A percentile compares a stretch with the other conserved stretches of the same genome.
These are phyloP conservation scores for Fusarium gaditjirri DNA, from an alignment of 2,329 filamentous ascomycete genomes.

Conservation along the genomic window DNA sequence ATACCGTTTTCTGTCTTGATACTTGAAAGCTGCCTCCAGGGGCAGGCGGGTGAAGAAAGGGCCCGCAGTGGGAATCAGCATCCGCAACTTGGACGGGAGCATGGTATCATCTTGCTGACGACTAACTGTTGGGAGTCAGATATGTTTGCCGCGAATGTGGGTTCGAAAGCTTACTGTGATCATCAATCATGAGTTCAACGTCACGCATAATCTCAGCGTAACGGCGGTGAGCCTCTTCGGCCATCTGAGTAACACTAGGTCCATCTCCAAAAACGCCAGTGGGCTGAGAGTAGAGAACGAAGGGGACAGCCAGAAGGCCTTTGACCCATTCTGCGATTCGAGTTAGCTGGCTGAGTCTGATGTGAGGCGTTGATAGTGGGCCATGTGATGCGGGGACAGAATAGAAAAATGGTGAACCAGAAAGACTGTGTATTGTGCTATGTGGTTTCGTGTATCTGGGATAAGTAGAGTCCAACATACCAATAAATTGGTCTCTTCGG, in stretches of 20 bases:
- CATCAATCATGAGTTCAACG: slow-evolving; percentile 89
- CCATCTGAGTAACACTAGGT: slow-evolving; percentile 75
- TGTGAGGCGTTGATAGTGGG: background rate
- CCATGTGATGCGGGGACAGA: slow-evolving; percentile 1
- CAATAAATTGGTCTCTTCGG: slow-evolving; percentile 87
- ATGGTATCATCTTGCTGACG: slow-evolving; percentile 73
- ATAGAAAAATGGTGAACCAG: background rate
- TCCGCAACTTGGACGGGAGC: slow-evolving; percentile 87
- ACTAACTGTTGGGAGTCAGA: slow-evolving; percentile 62
- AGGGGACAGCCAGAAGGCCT: slow-evolving; percentile 90
- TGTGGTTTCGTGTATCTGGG: background rate
- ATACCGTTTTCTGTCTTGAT: slow-evolving; percentile 84
- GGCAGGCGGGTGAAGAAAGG: slow-evolving; percentile 91
- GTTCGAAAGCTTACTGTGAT: slow-evolving; percentile 74
- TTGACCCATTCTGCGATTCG: slow-evolving; percentile 91
- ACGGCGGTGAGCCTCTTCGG: slow-evolving; percentile 81
- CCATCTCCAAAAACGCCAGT: slow-evolving; percentile 83
- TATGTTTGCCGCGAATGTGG: background rate
- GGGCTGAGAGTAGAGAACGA: slow-evolving; percentile 95
- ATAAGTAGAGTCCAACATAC: slow-evolving; percentile 53
- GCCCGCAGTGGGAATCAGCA: slow-evolving; percentile 91
- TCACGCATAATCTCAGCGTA: slow-evolving; percentile 97
- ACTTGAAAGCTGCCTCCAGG: slow-evolving; percentile 89
- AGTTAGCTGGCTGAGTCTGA: slow-evolving; percentile 9
- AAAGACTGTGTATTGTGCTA: background rate